Evolutionary conservation across 139 green algal species (phyloP).

Genomic region (Chlamydomonas eustigma): DNA sequence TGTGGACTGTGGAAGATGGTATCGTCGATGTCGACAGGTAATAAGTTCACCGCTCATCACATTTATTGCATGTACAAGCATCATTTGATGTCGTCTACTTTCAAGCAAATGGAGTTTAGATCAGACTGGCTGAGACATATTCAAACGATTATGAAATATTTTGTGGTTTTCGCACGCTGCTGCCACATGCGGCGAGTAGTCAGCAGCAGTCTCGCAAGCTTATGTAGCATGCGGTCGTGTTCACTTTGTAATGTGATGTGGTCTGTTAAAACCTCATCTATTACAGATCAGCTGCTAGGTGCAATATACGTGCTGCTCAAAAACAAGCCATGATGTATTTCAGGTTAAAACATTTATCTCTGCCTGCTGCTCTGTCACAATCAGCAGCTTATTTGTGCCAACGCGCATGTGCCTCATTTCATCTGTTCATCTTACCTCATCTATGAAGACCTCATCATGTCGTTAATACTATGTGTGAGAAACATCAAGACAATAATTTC

Average conservation of each 20-base stretch:
- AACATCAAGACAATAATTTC: not conserved
- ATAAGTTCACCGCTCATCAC: not conserved
- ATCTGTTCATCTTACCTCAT: too few relatives aligned
- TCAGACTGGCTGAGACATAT: not conserved
- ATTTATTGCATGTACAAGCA: not conserved
- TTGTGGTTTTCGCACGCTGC: not conserved
- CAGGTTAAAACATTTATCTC: too few relatives aligned
- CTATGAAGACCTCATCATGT: not conserved
- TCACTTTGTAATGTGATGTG: too few relatives aligned
- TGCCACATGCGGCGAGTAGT: too few relatives aligned
- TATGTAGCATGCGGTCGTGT: too few relatives aligned
- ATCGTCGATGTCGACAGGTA: conserved; percentile 2
- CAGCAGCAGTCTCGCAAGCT: too few relatives aligned
- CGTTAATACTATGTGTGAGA: not conserved
- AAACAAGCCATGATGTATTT: too few relatives aligned
- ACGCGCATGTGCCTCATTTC: too few relatives aligned
- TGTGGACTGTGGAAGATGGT: conserved; percentile 8
- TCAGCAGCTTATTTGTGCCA: not conserved
- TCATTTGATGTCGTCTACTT: not conserved
- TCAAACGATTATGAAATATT: not conserved
- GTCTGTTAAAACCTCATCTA: too few relatives aligned
- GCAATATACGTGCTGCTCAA: too few relatives aligned
- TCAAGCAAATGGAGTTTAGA: not conserved
- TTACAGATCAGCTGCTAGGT: too few relatives aligned
- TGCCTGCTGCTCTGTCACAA: not conserved